Conservation (phyloP, 495 filamentous ascomycete species). For the Tuber borchii region DNA sequence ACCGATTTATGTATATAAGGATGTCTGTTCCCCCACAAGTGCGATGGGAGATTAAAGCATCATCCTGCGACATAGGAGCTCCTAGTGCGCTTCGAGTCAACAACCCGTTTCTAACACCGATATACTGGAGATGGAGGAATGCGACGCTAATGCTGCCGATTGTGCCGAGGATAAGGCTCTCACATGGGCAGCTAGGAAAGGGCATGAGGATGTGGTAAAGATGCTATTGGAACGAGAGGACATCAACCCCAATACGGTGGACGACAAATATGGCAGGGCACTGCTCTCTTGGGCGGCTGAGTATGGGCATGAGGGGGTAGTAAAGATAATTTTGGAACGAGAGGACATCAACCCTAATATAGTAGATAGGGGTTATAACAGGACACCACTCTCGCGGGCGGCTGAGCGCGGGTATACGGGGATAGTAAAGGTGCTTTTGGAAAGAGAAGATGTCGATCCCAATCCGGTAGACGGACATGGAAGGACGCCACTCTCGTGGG, state of each 20-base stretch:
- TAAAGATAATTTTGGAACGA: neutral
- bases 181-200: neutral
- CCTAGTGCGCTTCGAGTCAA: no score
- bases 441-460: neutral
- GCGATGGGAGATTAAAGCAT: no score
- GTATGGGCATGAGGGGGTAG: neutral
- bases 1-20: no score
- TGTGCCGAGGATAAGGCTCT: no score
- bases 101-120: no score
- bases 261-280: neutral
- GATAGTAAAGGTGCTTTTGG: neutral
- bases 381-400: no score
- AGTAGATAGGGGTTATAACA: no score
- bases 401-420: no score
- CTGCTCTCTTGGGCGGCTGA: neutral
- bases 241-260: neutral
- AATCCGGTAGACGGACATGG: neutral
- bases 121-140: no score
- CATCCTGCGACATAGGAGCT: no score
- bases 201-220: neutral
- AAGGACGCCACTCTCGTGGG: neutral
- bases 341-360: neutral
- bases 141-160: no score
- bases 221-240: neutral
- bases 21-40: no score